A percentile compares a stretch with the other conserved stretches of the same genome.
Conservation (phyloP, 2,329 filamentous ascomycete genomes). For the Botrytis byssoidea region DNA sequence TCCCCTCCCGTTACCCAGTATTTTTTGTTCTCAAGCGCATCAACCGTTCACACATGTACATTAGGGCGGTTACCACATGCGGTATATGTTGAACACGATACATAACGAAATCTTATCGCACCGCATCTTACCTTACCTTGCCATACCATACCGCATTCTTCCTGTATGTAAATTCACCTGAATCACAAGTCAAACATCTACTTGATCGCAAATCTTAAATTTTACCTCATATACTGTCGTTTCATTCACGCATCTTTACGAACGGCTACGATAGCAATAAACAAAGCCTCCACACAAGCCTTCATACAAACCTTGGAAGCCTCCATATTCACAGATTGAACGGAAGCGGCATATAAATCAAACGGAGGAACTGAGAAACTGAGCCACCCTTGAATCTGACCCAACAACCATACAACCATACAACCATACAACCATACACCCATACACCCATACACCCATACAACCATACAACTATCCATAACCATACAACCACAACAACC, state of each 20-base stretch:
- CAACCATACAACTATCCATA: background rate
- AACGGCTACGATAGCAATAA: background rate
- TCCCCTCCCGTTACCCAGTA: background rate
- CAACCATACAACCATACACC: background rate
- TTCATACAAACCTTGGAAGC: background rate
- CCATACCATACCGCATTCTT: background rate
- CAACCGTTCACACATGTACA: constrained; percentile 8
- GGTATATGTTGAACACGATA: constrained; percentile 5
- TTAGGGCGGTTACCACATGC: background rate
- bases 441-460: background rate
- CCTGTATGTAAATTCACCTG: background rate
- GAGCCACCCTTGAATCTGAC: background rate
- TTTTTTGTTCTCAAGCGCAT: constrained; percentile 7
- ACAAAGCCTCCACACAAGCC: background rate
- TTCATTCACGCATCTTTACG: background rate
- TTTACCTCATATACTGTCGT: background rate
- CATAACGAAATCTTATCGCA: constrained; percentile 14
- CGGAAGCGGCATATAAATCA: background rate
- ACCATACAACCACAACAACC: background rate
- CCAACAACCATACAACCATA: background rate
- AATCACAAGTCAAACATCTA: background rate
- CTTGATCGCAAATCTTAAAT: background rate
- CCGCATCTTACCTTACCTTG: background rate
- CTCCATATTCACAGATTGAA: background rate
- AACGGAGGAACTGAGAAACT: background rate